Conservation (phyloP, 1,139 yeast species). For the Cylindricascospora bacillispora region DNA sequence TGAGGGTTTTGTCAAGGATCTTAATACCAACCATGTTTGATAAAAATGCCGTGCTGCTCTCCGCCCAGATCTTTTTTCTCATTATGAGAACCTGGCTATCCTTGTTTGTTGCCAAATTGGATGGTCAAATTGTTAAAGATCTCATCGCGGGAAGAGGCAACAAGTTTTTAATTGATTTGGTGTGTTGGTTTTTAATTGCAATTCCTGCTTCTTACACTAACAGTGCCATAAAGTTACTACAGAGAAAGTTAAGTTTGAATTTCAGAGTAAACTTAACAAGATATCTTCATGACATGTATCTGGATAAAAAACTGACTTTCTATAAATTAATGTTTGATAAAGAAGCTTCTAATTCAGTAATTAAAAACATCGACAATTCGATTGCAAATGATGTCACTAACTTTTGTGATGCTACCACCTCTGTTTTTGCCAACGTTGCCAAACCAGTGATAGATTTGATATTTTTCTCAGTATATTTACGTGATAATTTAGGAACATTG, state of each 20-base stretch:
- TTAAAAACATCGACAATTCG: conserved; percentile 51
- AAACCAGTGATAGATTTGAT: conserved; percentile 82
- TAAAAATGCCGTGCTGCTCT: conserved; percentile 52
- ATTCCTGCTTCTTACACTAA: conserved; percentile 91
- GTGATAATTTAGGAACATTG: conserved; percentile 75
- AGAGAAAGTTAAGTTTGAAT: conserved; percentile 64
- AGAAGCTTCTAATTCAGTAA: conserved; percentile 26
- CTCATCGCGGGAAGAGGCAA: conserved; percentile 73
- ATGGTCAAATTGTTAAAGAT: conserved; percentile 86
- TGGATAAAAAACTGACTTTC: conserved; percentile 70
- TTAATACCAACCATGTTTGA: conserved; percentile 63
- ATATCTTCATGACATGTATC: conserved; percentile 80
- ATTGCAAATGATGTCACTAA: conserved; percentile 76
- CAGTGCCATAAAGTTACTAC: conserved; percentile 75
- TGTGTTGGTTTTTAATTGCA: conserved; percentile 81
- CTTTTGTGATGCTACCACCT: conserved; percentile 73
- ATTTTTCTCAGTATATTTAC: conserved; percentile 74
- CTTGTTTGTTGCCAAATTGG: conserved; percentile 72
- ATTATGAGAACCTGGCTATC: conserved; percentile 81
- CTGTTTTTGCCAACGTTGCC: conserved; percentile 78
- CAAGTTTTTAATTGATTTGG: conserved; percentile 63
- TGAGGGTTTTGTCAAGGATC: conserved; percentile 67
- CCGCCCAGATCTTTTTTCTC: conserved; percentile 64
- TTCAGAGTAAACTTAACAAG: conserved; percentile 78
- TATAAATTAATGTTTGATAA: conserved; percentile 53